A percentile compares a stretch with the other conserved stretches of the same genome.
phyloP scores from a whole-genome alignment of 176 grass and related monocot genomes.

The Carex littledalei region DNA sequence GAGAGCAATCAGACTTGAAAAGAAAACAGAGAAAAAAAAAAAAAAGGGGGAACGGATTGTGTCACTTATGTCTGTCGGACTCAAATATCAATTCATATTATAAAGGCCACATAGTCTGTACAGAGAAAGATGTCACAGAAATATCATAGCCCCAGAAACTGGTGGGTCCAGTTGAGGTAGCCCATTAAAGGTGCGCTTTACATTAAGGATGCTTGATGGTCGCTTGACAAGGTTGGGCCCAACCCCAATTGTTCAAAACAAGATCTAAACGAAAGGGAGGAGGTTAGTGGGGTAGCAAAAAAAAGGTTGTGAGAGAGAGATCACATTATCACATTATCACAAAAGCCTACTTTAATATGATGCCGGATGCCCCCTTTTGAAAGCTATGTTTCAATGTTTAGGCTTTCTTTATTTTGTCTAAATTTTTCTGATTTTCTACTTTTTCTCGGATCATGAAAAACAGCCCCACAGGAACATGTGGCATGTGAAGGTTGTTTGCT shows the following conservation, averaged over 20 bases:
- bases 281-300: not conserved
- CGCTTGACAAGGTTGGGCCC: not conserved
- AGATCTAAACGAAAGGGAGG: conserved; percentile 13
- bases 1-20: too few relatives aligned
- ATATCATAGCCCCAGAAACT: not conserved
- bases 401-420: not conserved
- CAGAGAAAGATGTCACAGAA: not conserved
- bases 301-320: not conserved
- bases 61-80: too few relatives aligned
- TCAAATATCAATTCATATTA: not conserved
- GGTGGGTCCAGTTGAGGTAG: not conserved
- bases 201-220: conserved; percentile 26
- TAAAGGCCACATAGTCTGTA: not conserved
- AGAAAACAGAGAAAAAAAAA: too few relatives aligned
- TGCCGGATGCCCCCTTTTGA: not conserved
- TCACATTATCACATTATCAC: not conserved
- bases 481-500: conserved; percentile 59
- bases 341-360: not conserved
- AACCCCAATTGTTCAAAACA: conserved; percentile 8
- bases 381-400: not conserved
- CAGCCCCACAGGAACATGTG: conserved; percentile 50
- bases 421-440: conserved; percentile 14
- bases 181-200: conserved; percentile 9
- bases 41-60: too few relatives aligned
- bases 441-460: conserved; percentile 28